A percentile compares a stretch with the other conserved stretches of the same genome.
phyloP scores from a whole-genome alignment of 1,139 yeast genomes.

The Ashbya aceris region DNA sequence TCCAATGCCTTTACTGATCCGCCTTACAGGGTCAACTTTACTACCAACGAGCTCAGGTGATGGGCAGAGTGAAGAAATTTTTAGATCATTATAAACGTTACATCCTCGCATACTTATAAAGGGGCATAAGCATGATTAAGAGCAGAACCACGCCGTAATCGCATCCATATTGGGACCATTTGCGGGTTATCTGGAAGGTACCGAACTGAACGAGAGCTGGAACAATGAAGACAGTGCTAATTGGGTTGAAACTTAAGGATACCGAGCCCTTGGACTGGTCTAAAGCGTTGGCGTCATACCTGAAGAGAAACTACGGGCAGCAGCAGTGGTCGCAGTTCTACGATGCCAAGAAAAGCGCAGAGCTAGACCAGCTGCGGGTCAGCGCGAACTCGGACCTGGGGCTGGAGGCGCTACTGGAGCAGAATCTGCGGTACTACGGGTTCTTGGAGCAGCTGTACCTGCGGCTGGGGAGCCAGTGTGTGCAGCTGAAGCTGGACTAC shows the following conservation, averaged over 20 bases:
- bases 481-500: slow-evolving; percentile 53
- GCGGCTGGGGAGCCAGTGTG: slow-evolving; percentile 56
- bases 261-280: slow-evolving; percentile 27
- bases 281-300: slow-evolving; percentile 22
- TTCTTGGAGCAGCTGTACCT: slow-evolving; percentile 74
- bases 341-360: slow-evolving; percentile 21
- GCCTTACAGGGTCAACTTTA: too few relatives aligned
- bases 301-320: slow-evolving; percentile 25
- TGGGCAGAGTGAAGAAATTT: too few relatives aligned
- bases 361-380: slow-evolving; percentile 23
- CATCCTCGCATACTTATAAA: neutral
- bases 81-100: too few relatives aligned
- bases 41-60: too few relatives aligned
- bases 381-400: slow-evolving; percentile 41
- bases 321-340: slow-evolving; percentile 27
- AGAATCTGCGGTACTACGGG: slow-evolving; percentile 66
- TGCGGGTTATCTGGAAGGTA: neutral
- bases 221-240: slow-evolving; percentile 24
- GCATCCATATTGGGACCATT: neutral
- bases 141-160: neutral
- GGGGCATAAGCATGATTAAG: neutral
- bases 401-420: slow-evolving; percentile 37
- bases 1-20: too few relatives aligned
- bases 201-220: neutral
- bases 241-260: slow-evolving; percentile 23